Percentiles rank a stretch among this genome's conserved stretches.
Evolutionary conservation across 495 filamentous ascomycete genomes (phyloP).

Genomic region (Podospora didyma): DNA sequence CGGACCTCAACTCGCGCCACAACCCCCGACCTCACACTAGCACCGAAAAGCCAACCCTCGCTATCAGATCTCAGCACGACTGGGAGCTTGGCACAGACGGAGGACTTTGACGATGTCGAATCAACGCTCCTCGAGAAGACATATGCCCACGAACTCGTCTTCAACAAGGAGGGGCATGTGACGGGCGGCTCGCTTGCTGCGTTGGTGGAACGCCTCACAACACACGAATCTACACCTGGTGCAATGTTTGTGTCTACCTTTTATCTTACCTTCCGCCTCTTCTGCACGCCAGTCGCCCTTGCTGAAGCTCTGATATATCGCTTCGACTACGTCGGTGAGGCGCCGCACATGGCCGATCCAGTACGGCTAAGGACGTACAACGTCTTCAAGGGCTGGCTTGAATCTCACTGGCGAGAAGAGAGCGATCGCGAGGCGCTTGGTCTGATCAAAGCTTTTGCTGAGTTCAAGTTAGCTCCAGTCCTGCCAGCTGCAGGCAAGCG

Average conservation of each 20-base stretch:
- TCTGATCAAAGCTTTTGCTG: conserved; percentile 74
- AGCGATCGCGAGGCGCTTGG: conserved; percentile 70
- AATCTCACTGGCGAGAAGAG: conserved; percentile 88
- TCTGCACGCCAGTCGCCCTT: conserved; percentile 76
- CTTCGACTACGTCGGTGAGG: conserved; percentile 86
- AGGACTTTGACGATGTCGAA: conserved; percentile 74
- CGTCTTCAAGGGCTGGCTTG: conserved; percentile 93
- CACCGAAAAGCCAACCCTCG: conserved; percentile 43
- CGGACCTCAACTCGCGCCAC: conserved; percentile 85
- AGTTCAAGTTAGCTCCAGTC: conserved; percentile 58
- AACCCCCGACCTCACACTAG: conserved; percentile 64
- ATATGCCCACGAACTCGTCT: conserved; percentile 82
- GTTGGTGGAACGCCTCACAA: conserved; percentile 88
- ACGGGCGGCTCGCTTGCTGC: conserved; percentile 87
- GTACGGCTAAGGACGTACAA: conserved; percentile 93
- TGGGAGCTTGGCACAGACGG: conserved; percentile 58
- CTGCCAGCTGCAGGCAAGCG: conserved; percentile 77
- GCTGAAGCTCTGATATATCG: conserved; percentile 79
- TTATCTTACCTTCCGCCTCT: conserved; percentile 95
- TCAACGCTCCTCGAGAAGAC: conserved; percentile 79
- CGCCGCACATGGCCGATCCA: conserved; percentile 64
- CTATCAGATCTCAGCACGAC: conserved; percentile 55
- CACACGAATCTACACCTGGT: conserved; percentile 89
- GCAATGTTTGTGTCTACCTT: conserved; percentile 91
- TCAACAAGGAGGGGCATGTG: conserved; percentile 94